phyloP scores from a whole-genome alignment of 192 early-diverging fungal species.

The Nowakowskiella sp. region DNA sequence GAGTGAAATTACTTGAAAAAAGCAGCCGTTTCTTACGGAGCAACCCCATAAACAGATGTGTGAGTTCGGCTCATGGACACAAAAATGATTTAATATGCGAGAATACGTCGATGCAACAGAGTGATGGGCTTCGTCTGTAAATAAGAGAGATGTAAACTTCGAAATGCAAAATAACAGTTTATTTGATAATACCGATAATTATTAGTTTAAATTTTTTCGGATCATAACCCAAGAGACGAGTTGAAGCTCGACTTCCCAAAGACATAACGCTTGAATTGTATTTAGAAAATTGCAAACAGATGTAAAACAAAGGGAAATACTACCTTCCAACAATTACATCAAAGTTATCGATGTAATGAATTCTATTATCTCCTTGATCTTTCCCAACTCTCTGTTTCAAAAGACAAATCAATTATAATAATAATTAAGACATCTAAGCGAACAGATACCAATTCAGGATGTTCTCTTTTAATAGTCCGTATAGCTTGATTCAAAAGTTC shows the following conservation, averaged over 20 bases:
- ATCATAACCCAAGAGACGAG: constrained; percentile 57
- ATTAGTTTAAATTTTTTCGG: constrained; percentile 76
- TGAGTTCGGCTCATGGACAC: constrained; percentile 27
- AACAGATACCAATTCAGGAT: constrained; percentile 48
- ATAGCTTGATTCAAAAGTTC: constrained; percentile 81
- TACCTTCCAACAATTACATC: constrained; percentile 65
- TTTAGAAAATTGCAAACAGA: constrained; percentile 1
- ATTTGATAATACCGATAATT: constrained; percentile 60
- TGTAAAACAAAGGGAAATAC: too few species aligned
- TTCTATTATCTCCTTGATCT: constrained; percentile 49
- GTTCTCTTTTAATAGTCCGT: constrained; percentile 50
- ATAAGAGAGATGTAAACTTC: neutral
- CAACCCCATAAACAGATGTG: constrained; percentile 83
- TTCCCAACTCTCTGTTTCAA: constrained; percentile 42
- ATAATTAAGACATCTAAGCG: neutral
- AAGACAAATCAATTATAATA: neutral
- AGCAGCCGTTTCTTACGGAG: constrained; percentile 29
- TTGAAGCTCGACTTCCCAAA: constrained; percentile 45
- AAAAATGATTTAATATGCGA: constrained; percentile 67
- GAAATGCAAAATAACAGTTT: too few species aligned
- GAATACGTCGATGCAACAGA: constrained; percentile 68
- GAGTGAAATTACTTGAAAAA: neutral
- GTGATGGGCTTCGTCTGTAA: constrained; percentile 75
- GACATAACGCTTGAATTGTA: constrained; percentile 51
- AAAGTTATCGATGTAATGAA: too few species aligned